phyloP scores from a whole-genome alignment of 768 basidiomycete species.

The Naematelia aurantialba region DNA sequence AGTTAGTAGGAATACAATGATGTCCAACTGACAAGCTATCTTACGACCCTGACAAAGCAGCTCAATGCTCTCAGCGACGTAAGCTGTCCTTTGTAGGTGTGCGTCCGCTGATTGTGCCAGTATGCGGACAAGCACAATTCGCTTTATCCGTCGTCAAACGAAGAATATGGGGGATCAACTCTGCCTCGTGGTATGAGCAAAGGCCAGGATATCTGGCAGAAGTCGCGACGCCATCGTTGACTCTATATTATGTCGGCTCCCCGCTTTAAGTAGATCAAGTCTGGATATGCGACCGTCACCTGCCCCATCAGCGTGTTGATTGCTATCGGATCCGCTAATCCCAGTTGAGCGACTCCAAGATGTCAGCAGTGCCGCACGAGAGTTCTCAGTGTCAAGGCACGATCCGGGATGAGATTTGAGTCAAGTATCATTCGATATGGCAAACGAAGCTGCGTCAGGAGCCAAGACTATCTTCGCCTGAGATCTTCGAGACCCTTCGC shows the following conservation, averaged over 20 bases:
- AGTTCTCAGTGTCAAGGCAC: too few species aligned
- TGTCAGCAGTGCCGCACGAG: too few species aligned
- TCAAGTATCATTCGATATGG: background rate
- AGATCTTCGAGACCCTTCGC: slow-evolving; percentile 30
- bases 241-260: too few species aligned
- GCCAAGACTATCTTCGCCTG: background rate
- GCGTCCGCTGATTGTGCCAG: slow-evolving; percentile 10
- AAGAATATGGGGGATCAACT: slow-evolving; percentile 4
- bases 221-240: background rate
- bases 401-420: too few species aligned
- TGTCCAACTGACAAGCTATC: slow-evolving; percentile 83
- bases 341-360: too few species aligned
- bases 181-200: background rate
- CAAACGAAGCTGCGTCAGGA: background rate
- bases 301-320: too few species aligned
- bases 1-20: slow-evolving; percentile 81
- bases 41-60: slow-evolving; percentile 83
- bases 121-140: slow-evolving; percentile 13
- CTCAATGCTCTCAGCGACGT: slow-evolving; percentile 85
- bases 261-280: too few species aligned
- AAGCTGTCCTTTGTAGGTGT: slow-evolving; percentile 41
- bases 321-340: too few species aligned
- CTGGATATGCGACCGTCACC: too few species aligned
- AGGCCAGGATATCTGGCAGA: background rate
- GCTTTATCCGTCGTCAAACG: slow-evolving; percentile 6